Base-by-base conservation (phyloP, 495 filamentous ascomycete species). In the Aspergillus saccharolyticus region DNA sequence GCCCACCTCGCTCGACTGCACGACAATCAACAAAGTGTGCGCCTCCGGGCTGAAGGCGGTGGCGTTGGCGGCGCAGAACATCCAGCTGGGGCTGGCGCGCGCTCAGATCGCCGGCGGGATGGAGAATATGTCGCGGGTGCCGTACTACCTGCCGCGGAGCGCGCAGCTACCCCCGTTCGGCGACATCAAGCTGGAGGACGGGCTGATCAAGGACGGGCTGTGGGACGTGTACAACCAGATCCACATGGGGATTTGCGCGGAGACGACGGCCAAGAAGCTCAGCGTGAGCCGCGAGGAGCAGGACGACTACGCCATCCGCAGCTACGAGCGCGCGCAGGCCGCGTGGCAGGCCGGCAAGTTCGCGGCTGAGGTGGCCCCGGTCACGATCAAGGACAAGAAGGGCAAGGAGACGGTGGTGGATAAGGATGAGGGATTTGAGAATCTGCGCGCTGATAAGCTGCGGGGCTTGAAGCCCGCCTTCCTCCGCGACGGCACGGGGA, bases 161-260 rank as follows among this genome's bases (percentile, higher is more conserved):
- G 87, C 83, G 64, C 81, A 85, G 59, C 75, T 91, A 62, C 89
- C 91, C 4, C 74, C 89, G 0, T 96, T 96, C 62, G 94, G 94
- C 33, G 84, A 95, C 58, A 77, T 95, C 63, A 86, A 86, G 68
- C 74, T 93, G 70, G 86, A 93, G 70, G 94, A 98, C 68, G 94
- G 94, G 4, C 72, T 98, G 64, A 88, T 97, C 64, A 96, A 92
- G 71, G 94, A 98, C 66, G 94, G 94, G 9, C 76, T 98, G 42
- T 96, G 91, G 83, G 94, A 98, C 73, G 91, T 96, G 20, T 98
- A 97, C 71, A 89, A 96, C 70, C 80, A 96, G 66, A 86, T 97
- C 66, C 93, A 96, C 68, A 98, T 98, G 94, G 94, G 94, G 8
- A 88, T 91, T 56, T 98, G 94, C 66, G 94, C 93, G n/a, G 94